Conservation (phyloP, 1,284 basidiomycete genomes). For the Trichosporon coremiiforme region DNA sequence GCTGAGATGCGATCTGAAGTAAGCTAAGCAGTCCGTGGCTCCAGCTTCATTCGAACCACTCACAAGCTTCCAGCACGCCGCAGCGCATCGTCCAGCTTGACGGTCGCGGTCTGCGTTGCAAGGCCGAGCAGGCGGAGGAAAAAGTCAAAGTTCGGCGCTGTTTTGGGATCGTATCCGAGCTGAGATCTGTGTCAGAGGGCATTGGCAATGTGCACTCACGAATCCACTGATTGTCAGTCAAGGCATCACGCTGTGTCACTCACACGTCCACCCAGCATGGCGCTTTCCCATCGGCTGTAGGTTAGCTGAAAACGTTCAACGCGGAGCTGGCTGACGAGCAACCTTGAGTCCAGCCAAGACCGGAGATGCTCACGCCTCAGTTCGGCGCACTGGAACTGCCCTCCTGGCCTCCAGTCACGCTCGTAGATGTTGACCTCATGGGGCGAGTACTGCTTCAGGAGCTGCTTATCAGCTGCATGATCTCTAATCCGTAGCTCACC, state of each 20-base stretch:
- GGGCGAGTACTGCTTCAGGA: constrained; percentile 74
- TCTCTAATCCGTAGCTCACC: constrained; percentile 55
- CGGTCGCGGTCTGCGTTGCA: constrained; percentile 49
- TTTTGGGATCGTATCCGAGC: constrained; percentile 76
- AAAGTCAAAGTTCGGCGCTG: constrained; percentile 78
- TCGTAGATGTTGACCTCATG: constrained; percentile 81
- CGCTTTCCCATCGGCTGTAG: constrained; percentile 56
- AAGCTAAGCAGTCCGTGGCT: background rate
- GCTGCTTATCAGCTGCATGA: constrained; percentile 44
- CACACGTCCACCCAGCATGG: constrained; percentile 70
- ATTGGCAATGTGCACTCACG: constrained; percentile 19
- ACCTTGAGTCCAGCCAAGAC: background rate
- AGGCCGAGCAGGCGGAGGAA: constrained; percentile 67
- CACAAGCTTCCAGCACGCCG: background rate
- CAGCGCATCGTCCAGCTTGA: constrained; percentile 2
- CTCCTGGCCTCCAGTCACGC: constrained; percentile 68
- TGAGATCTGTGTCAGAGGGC: constrained; percentile 40
- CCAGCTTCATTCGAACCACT: background rate
- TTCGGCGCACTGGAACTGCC: constrained; percentile 75
- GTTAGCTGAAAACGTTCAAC: background rate
- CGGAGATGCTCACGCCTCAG: constrained; percentile 57
- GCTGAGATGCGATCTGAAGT: constrained; percentile 61
- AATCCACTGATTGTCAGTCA: constrained; percentile 17
- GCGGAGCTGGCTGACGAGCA: background rate
- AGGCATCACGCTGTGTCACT: constrained; percentile 28